Base-by-base conservation (phyloP, 257 asterid species). In the Solanum pimpinellifolium region DNA sequence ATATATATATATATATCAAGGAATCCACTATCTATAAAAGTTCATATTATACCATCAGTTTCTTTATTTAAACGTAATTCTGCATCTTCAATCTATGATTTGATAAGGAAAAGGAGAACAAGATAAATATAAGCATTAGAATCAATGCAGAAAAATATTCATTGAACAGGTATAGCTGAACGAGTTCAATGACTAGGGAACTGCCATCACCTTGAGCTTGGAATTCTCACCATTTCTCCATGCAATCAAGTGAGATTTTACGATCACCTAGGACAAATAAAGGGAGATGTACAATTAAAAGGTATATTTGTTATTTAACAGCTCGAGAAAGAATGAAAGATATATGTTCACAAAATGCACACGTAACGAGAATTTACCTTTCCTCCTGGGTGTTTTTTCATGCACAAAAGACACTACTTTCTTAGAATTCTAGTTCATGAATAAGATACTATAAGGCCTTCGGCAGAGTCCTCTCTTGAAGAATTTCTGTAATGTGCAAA, bases 401-500 rank as follows among this genome's bases (percentile, higher is more conserved):
- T 16, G 83, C 21, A 23, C 47, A 75, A 33, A 33, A 23, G 59
- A 75, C 35, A 41, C 5, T 23, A 23, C 15, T 75, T 41, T 75
- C 83, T 75, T 75, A 41, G 46, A 14, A 9, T 7, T 78, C 11
- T 78, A 25, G 41, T 15, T 78, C 41, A 78, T 21, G 39, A 46
- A 27, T 78, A 78, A 78, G 66, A 78, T 27, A 15, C 84, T 46
- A 78, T 78, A 14, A 78, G 49, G 41, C 41, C 65, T 78, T 78
- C 41, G 3, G 84, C 33, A 78, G 37, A 78, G 41, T 25, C 25
- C 33, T 4, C 25, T 9, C 62, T 78, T 8, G 65, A 46, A 25
- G 91, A 85, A 83, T 88, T 86, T 73, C 93, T 92, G 93, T 92
- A 95, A 85, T 83, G 90, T 60, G 90, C 95, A 93, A 93, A 94